A percentile compares a stretch with the other conserved stretches of the same genome.
These are phyloP conservation scores for Cladosporium sp. DNA, from an alignment of 2,329 filamentous ascomycete genomes.

Conservation along the genomic window DNA sequence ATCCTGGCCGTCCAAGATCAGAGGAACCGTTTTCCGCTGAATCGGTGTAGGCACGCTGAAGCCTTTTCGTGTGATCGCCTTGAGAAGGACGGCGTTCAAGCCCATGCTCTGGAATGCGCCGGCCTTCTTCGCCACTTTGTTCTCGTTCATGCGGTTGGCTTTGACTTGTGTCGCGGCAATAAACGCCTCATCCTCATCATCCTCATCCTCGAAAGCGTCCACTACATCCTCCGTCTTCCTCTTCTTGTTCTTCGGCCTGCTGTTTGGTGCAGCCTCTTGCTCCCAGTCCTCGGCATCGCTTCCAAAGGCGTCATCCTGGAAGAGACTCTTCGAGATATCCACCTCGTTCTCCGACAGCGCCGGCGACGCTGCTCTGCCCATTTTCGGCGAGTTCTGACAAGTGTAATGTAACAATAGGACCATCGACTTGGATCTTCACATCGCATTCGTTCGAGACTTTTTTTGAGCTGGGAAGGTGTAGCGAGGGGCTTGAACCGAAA, in stretches of 20 bases:
- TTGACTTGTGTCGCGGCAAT: slow-evolving; percentile 84
- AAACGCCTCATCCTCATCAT: slow-evolving; percentile 66
- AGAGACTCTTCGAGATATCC: slow-evolving; percentile 74
- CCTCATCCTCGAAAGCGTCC: slow-evolving; percentile 36
- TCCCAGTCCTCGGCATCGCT: slow-evolving; percentile 37
- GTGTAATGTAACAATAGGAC: neutral
- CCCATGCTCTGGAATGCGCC: slow-evolving; percentile 96
- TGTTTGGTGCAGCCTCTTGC: neutral
- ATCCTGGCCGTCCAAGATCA: slow-evolving; percentile 84
- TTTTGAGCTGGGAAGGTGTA: neutral
- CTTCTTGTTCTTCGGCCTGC: slow-evolving; percentile 5
- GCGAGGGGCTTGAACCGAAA: neutral
- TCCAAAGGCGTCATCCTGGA: slow-evolving; percentile 50
- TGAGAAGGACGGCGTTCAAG: slow-evolving; percentile 73
- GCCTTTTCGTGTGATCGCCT: slow-evolving; percentile 87
- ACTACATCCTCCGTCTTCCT: slow-evolving; percentile 13
- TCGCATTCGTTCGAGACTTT: neutral
- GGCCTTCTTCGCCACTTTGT: slow-evolving; percentile 84
- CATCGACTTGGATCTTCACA: neutral
- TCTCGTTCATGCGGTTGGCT: slow-evolving; percentile 77
- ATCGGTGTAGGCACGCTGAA: slow-evolving; percentile 96
- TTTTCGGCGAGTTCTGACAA: slow-evolving; percentile 33
- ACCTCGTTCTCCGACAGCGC: slow-evolving; percentile 82
- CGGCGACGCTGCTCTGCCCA: slow-evolving; percentile 71
- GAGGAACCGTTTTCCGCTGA: slow-evolving; percentile 90